Evolutionary conservation across 495 filamentous ascomycete species (phyloP), one percentile per base, ranked within the genome.

Genomic region (Tuber indicum): DNA sequence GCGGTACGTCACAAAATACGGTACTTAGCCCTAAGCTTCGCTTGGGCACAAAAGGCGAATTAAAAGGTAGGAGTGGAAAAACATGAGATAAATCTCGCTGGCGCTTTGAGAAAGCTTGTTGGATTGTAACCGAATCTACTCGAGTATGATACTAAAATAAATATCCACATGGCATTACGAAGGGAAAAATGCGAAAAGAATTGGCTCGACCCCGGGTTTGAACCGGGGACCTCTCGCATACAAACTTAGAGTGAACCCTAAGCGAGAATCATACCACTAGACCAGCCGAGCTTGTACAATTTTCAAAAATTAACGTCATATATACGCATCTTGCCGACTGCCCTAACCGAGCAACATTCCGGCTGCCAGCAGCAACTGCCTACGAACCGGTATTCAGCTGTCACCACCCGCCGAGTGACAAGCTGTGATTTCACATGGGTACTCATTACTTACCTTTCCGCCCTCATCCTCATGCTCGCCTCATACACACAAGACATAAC

Each of bases 181-280:
- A 32, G 44, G 47, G 47, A 62, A 72, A 75, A 42, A 9, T 47
- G n/a, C 44, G 75, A 76, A 70, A 73, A 72, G 32, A 19, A 42
- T 46, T 70, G 78, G 78, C 78, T 80, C 78, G 78, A 80, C 76
- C 78, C 77, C 77, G 77, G 77, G 77, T 79, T 79, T 79, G 77
- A 79, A 79, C 77, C 77, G 77, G 77, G 77, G 78, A 80, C 78
- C 78, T 80, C 78, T 80, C 78, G 78, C 78, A 80, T 80, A 79
- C 75, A 78, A 49, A 79, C 78, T 80, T 80, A 80, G 76, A 75
- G 78, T 80, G 76, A 71, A 74, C 78, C 78, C 78, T 80, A 80
- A 80, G 78, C 78, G 78, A 80, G 78, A 80, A 80, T 80, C 78
- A 80, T 80, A 80, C 76, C 78, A 77, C 77, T 78, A 78, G 77